Percentiles rank a stretch among this genome's conserved stretches.
phyloP scores from a whole-genome alignment of 495 filamentous ascomycete species.

The Neurospora sp. region DNA sequence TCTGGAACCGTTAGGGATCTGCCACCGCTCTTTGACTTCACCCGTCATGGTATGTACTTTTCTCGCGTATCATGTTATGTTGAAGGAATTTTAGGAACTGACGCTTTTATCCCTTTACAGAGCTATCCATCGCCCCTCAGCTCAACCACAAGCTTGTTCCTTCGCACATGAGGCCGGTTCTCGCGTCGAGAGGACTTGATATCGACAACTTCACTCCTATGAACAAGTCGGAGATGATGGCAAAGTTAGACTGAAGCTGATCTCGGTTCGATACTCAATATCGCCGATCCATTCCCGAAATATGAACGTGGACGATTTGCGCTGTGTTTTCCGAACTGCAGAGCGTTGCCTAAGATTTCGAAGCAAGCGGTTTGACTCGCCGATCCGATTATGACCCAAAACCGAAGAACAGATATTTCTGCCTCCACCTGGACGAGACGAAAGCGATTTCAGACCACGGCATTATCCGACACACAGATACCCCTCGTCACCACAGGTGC shows the following conservation, averaged over 20 bases:
- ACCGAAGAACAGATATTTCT: neutral
- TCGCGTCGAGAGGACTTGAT: constrained; percentile 72
- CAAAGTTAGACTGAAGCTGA: constrained; percentile 75
- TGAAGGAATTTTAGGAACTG: neutral
- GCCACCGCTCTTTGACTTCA: constrained; percentile 85
- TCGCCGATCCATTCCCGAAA: constrained; percentile 5
- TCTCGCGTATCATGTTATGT: neutral
- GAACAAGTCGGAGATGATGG: constrained; percentile 91
- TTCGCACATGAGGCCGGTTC: constrained; percentile 60
- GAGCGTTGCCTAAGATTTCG: constrained; percentile 14
- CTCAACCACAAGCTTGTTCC: constrained; percentile 85
- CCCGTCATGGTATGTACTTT: constrained; percentile 68
- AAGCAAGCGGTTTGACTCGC: constrained; percentile 17
- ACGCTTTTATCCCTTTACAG: constrained; percentile 32
- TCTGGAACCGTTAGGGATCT: constrained; percentile 67
- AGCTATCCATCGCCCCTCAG: constrained; percentile 86
- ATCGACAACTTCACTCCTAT: constrained; percentile 90
- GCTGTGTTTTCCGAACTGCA: constrained; percentile 18
- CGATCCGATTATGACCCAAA: constrained; percentile 18
- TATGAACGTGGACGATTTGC: constrained; percentile 8
- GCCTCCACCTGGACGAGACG: neutral
- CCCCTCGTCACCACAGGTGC: constrained; percentile 7
- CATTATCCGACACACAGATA: constrained; percentile 5
- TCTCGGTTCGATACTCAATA: constrained; percentile 2
- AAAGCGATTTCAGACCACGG: neutral